These are phyloP conservation scores for Alternaria longipes DNA, from an alignment of 2,329 filamentous ascomycete genomes.

Conservation along the genomic window DNA sequence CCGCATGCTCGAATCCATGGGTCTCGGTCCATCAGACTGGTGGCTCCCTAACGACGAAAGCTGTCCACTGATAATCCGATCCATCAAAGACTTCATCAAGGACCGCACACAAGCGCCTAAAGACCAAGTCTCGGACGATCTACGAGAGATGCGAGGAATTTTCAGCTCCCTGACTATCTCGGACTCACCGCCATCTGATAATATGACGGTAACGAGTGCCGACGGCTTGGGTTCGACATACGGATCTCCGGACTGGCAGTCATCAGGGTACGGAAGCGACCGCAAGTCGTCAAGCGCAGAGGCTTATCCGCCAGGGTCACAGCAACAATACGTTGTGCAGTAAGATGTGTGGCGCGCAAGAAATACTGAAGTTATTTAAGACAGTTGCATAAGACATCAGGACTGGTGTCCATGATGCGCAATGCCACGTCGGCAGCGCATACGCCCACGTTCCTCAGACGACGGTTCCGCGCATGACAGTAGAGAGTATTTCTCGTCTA, in stretches of 20 bases:
- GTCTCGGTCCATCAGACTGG: constrained; percentile 78
- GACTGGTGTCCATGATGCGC: constrained; percentile 5
- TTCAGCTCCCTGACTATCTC: constrained; percentile 58
- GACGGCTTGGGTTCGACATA: constrained; percentile 33
- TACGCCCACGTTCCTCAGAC: constrained; percentile 12
- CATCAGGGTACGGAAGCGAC: constrained; percentile 30
- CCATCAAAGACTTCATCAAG: constrained; percentile 81
- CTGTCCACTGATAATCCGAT: constrained; percentile 76
- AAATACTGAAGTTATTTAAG: not conserved
- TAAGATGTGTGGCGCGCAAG: constrained; percentile 13
- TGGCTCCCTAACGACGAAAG: constrained; percentile 88
- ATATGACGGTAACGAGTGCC: constrained; percentile 37
- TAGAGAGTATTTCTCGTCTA: constrained; percentile 13
- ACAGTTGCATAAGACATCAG: constrained; percentile 10
- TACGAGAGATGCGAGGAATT: constrained; percentile 78
- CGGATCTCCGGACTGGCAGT: constrained; percentile 37
- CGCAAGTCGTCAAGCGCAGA: constrained; percentile 31
- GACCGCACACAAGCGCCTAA: constrained; percentile 69
- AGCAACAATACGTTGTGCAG: constrained; percentile 23
- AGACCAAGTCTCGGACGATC: constrained; percentile 66
- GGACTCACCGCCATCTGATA: constrained; percentile 44
- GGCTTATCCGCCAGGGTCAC: constrained; percentile 20
- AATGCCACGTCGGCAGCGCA: constrained; percentile 17
- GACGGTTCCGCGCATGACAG: constrained; percentile 18
- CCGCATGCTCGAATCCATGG: constrained; percentile 80